Percentiles rank a stretch among this genome's conserved stretches.
Evolutionary conservation across 495 filamentous ascomycete species (phyloP).

Genomic region (Parathielavia appendiculata): DNA sequence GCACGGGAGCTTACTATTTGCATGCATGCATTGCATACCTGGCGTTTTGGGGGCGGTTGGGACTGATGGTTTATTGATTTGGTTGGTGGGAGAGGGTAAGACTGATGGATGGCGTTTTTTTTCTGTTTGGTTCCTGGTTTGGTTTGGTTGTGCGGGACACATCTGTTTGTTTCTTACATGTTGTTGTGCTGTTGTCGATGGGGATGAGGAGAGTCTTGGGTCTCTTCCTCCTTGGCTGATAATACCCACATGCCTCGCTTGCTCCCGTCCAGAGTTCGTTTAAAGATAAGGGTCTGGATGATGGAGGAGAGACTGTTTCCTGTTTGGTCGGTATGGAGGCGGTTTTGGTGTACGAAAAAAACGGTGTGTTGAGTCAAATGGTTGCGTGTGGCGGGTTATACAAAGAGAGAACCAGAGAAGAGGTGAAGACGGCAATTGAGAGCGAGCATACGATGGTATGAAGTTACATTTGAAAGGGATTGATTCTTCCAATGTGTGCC

Average conservation of each 20-base stretch:
- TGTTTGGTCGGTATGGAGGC: background rate
- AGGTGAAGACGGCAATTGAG: background rate
- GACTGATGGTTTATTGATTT: background rate
- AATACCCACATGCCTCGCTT: background rate
- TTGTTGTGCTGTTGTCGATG: background rate
- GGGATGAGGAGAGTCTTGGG: background rate
- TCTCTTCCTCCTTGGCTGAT: background rate
- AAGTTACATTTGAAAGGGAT: background rate
- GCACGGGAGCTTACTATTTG: constrained; percentile 3
- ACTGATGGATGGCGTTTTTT: background rate
- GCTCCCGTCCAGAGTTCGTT: background rate
- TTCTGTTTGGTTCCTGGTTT: background rate
- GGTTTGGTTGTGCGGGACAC: background rate
- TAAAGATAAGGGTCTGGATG: background rate
- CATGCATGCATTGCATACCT: constrained; percentile 13
- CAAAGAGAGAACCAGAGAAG: background rate
- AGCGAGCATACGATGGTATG: background rate
- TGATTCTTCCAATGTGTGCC: too few species aligned
- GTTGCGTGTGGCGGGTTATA: background rate
- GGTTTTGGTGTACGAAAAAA: background rate
- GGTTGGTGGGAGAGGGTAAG: background rate
- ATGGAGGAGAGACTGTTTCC: background rate
- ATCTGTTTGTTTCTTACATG: background rate
- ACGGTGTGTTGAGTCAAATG: background rate
- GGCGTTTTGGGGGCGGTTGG: background rate